Evolutionary conservation across 1,284 basidiomycete genomes (phyloP).

Genomic region (Pseudozyma sp.): DNA sequence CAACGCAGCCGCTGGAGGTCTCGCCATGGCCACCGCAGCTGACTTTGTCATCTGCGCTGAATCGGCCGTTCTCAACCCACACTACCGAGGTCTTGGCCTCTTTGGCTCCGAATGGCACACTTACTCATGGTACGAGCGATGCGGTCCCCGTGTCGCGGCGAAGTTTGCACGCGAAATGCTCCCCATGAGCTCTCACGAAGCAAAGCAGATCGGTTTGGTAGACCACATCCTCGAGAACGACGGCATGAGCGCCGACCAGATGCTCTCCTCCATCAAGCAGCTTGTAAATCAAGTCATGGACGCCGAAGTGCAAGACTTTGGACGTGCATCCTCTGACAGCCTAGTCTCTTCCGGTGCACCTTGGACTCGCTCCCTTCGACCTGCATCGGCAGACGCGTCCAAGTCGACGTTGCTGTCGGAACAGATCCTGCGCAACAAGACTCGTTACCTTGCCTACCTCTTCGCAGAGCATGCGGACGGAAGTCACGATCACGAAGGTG

Average conservation of each 20-base stretch:
- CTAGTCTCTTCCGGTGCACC: constrained; percentile 32
- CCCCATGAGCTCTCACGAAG: constrained; percentile 68
- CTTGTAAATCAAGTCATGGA: constrained; percentile 51
- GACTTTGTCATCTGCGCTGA: constrained; percentile 70
- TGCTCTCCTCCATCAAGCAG: constrained; percentile 29
- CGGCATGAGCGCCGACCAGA: constrained; percentile 6
- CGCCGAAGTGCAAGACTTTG: constrained; percentile 11
- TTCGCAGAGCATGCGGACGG: constrained; percentile 29
- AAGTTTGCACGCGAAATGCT: constrained; percentile 70
- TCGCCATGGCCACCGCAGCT: constrained; percentile 71
- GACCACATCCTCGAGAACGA: constrained; percentile 44
- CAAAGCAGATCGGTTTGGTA: constrained; percentile 41
- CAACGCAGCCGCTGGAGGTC: constrained; percentile 72
- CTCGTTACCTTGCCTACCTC: constrained; percentile 61
- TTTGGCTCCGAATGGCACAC: constrained; percentile 71
- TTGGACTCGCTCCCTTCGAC: constrained; percentile 55
- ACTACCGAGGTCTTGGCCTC: constrained; percentile 71
- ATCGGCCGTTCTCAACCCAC: constrained; percentile 71
- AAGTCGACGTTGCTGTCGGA: constrained; percentile 50
- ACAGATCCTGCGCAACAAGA: constrained; percentile 63
- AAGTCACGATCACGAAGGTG: background rate
- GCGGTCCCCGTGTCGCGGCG: constrained; percentile 66
- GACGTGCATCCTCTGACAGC: background rate
- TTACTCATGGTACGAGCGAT: constrained; percentile 70
- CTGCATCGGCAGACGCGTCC: constrained; percentile 11